Conservation (phyloP, 2,329 filamentous ascomycete genomes). For the Knufia fluminis region DNA sequence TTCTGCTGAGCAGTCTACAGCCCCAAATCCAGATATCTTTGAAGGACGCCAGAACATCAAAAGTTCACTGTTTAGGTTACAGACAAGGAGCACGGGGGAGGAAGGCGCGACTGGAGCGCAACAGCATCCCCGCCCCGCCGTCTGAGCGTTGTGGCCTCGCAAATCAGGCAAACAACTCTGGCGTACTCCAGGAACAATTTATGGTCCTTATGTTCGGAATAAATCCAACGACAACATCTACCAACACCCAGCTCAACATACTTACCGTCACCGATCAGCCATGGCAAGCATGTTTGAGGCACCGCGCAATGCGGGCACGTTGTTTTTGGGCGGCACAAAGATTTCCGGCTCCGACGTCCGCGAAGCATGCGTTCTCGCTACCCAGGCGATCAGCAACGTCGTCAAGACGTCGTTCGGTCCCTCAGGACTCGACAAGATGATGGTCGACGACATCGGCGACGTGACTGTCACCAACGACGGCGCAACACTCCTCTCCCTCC, state of each 20-base stretch:
- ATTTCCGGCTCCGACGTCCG: conserved; percentile 93
- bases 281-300: conserved; percentile 98
- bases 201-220: background rate
- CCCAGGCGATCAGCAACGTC: conserved; percentile 95
- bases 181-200: background rate
- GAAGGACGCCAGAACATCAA: too few species aligned
- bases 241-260: background rate
- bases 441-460: conserved; percentile 99
- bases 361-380: conserved; percentile 94
- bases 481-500: conserved; percentile 85
- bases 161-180: background rate
- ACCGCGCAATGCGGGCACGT: conserved; percentile 79
- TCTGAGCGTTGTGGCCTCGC: too few species aligned
- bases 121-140: too few species aligned
- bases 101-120: too few species aligned
- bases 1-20: too few species aligned
- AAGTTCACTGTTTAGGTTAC: too few species aligned
- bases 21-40: too few species aligned
- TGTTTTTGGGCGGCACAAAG: conserved; percentile 96
- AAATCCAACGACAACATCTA: background rate
- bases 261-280: conserved; percentile 15
- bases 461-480: conserved; percentile 99
- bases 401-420: conserved; percentile 98
- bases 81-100: too few species aligned
- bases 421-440: conserved; percentile 98